These are phyloP conservation scores for Camellia japonica DNA, from an alignment of 148 eudicot species.

Conservation along the genomic window DNA sequence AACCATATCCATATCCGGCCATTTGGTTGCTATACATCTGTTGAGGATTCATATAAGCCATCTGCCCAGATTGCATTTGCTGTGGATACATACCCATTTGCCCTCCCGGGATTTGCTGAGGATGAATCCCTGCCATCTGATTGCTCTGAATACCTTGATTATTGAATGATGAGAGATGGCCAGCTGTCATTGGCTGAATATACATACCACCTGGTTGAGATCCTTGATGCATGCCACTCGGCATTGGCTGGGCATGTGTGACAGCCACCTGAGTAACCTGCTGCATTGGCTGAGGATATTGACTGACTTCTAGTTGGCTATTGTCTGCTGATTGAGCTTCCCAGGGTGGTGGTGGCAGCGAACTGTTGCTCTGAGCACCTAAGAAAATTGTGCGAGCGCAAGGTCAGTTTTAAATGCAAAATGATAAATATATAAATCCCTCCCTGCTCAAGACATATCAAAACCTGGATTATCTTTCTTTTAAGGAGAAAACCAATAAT, in stretches of 20 bases:
- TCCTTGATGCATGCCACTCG: slow-evolving; percentile 49
- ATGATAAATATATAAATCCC: neutral
- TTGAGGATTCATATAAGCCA: slow-evolving; percentile 61
- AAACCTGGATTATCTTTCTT: too few relatives aligned
- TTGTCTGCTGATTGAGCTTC: slow-evolving; percentile 62
- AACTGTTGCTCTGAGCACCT: slow-evolving; percentile 58
- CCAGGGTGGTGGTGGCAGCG: slow-evolving; percentile 96
- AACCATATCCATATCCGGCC: slow-evolving; percentile 53
- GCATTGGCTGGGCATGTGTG: slow-evolving; percentile 39
- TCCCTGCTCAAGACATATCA: too few relatives aligned
- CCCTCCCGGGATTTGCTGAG: slow-evolving; percentile 39
- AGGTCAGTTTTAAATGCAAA: slow-evolving; percentile 13
- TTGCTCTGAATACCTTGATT: slow-evolving; percentile 20
- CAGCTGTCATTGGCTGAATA: slow-evolving; percentile 40
- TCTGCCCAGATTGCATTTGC: slow-evolving; percentile 57
- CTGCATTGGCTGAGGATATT: slow-evolving; percentile 48
- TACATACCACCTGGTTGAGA: slow-evolving; percentile 49
- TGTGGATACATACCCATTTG: slow-evolving; percentile 64
- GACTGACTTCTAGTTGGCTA: slow-evolving; percentile 37
- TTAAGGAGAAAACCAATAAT: too few relatives aligned
- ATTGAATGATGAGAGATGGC: slow-evolving; percentile 38
- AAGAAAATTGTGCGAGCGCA: slow-evolving; percentile 5
- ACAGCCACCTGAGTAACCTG: slow-evolving; percentile 30
- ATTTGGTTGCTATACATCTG: slow-evolving; percentile 76
- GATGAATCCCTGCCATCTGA: slow-evolving; percentile 35